Percentiles rank a stretch among this genome's conserved stretches.
These are phyloP conservation scores for Populus tomentosa DNA, from an alignment of 441 rosid genomes.

Conservation along the genomic window DNA sequence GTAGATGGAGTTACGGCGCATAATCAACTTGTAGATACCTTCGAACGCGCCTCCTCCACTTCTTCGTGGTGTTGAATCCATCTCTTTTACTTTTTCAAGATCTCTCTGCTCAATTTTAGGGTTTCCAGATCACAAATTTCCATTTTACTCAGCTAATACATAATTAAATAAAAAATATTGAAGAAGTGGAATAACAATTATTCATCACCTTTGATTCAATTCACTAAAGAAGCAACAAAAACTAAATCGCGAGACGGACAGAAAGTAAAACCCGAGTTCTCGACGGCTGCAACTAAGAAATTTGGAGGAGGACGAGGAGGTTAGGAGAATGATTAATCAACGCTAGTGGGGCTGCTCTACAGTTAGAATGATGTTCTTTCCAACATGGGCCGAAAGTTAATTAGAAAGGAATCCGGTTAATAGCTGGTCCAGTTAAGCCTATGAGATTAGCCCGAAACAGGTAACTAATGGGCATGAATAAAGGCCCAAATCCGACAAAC, in stretches of 20 bases:
- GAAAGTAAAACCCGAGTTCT: neutral
- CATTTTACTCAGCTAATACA: neutral
- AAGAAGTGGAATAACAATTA: neutral
- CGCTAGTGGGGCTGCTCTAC: neutral
- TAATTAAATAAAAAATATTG: neutral
- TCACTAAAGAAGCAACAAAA: neutral
- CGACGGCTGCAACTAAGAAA: neutral
- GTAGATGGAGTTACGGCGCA: constrained; percentile 97
- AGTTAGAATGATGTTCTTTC: neutral
- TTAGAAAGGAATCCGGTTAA: neutral
- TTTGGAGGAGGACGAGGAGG: neutral
- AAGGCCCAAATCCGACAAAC: neutral
- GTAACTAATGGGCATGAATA: too few relatives aligned
- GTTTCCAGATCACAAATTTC: constrained; percentile 18
- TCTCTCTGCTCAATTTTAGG: constrained; percentile 30
- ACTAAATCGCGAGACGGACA: neutral
- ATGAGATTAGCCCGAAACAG: too few relatives aligned
- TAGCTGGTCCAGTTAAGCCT: too few relatives aligned
- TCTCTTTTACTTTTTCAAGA: constrained; percentile 18
- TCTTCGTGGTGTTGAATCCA: constrained; percentile 52
- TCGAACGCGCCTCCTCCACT: constrained; percentile 67
- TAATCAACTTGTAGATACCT: constrained; percentile 66
- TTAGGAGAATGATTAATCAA: neutral
- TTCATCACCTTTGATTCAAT: neutral
- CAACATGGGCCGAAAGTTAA: neutral